Evolutionary conservation across 257 asterid genomes (phyloP).

Genomic region (Forsythia viridissima): DNA sequence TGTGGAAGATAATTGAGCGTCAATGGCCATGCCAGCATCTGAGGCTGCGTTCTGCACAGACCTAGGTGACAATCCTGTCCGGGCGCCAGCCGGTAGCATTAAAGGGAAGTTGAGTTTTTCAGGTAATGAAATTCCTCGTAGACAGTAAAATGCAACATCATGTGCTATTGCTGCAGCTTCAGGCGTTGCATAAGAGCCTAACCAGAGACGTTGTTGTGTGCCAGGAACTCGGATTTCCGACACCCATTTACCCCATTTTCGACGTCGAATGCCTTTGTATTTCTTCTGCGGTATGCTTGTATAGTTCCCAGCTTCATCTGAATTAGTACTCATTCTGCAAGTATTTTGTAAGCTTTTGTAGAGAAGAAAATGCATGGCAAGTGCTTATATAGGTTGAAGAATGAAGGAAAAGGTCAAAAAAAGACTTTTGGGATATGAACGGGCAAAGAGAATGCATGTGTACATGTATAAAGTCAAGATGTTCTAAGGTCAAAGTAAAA

Average conservation of each 20-base stretch:
- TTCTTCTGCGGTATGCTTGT: conserved; percentile 21
- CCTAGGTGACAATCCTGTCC: conserved; percentile 70
- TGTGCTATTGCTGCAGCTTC: conserved; percentile 92
- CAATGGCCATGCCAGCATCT: conserved; percentile 85
- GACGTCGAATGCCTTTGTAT: conserved; percentile 66
- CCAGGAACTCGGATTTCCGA: conserved; percentile 91
- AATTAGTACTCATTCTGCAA: conserved; percentile 46
- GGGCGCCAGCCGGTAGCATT: conserved; percentile 47
- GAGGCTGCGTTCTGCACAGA: conserved; percentile 86
- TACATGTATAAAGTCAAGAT: no score
- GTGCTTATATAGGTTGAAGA: no score
- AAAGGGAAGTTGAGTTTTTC: conserved; percentile 63
- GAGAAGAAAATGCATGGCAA: neutral
- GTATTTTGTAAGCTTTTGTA: no score
- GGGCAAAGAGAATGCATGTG: neutral
- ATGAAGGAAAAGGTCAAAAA: no score
- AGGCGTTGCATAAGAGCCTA: conserved; percentile 71
- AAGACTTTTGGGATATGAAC: no score
- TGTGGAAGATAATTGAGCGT: conserved; percentile 40
- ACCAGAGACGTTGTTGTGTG: conserved; percentile 73
- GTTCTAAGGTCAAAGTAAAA: no score
- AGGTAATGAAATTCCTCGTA: conserved; percentile 45
- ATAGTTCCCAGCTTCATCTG: conserved; percentile 34
- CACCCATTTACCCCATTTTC: conserved; percentile 98
- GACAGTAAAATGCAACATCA: conserved; percentile 74